A percentile compares a stretch with the other conserved stretches of the same genome.
These are phyloP conservation scores for Capsicum baccatum DNA, from an alignment of 257 asterid genomes.

Conservation along the genomic window DNA sequence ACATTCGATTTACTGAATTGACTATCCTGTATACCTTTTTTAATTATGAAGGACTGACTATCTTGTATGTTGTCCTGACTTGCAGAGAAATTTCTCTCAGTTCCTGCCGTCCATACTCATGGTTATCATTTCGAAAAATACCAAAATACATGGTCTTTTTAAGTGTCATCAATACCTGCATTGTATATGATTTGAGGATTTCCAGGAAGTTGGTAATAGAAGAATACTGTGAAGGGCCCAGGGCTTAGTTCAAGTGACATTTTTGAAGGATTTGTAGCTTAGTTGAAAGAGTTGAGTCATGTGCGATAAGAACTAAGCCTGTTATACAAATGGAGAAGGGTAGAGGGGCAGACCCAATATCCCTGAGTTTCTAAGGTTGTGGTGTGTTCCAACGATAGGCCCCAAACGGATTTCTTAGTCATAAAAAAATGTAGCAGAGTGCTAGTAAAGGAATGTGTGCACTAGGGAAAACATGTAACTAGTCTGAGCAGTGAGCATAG, in stretches of 20 bases:
- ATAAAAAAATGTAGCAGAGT: not conserved
- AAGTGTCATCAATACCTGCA: not conserved
- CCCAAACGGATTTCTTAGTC: not conserved
- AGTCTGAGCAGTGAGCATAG: not conserved
- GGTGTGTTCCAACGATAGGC: not conserved
- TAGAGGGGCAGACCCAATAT: not conserved
- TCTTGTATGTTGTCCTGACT: not conserved
- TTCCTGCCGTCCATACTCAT: not conserved
- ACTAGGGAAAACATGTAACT: conserved; percentile 9
- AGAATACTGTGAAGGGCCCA: conserved; percentile 4
- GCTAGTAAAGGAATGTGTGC: not conserved
- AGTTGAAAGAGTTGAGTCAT: not conserved
- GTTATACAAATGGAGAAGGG: not conserved
- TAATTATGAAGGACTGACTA: not conserved
- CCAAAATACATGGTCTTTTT: not conserved
- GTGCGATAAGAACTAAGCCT: not conserved
- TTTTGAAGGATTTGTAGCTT: not conserved
- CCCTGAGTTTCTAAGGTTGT: not conserved
- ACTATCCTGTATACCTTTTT: not conserved
- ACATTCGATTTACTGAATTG: not conserved
- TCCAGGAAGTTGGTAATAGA: not conserved
- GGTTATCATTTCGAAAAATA: conserved; percentile 12
- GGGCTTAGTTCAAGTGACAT: not conserved
- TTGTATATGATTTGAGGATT: not conserved
- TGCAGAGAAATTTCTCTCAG: not conserved